A percentile compares a stretch with the other conserved stretches of the same genome.
These are phyloP conservation scores for Waltiozyma sp. DNA, from an alignment of 1,139 yeast species.

Conservation along the genomic window DNA sequence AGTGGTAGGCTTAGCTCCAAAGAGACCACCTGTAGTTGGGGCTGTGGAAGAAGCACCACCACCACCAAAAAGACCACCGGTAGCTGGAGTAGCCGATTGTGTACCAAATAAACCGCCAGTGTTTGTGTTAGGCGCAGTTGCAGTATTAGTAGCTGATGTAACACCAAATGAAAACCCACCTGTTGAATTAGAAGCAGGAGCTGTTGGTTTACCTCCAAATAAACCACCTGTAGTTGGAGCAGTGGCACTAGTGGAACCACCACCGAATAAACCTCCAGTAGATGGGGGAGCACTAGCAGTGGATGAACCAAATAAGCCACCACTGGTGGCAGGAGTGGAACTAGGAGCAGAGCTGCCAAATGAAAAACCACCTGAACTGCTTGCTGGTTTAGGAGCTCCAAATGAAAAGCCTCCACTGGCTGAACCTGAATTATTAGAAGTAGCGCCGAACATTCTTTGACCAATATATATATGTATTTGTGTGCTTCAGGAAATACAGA, in stretches of 20 bases:
- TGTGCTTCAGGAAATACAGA: too few species aligned
- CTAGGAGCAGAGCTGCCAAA: too few species aligned
- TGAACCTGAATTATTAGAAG: background rate
- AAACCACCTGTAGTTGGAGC: conserved; percentile 14
- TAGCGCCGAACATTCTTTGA: conserved; percentile 8
- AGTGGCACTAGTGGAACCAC: background rate
- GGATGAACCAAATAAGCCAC: too few species aligned
- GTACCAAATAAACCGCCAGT: conserved; percentile 1
- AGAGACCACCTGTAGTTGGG: conserved; percentile 2
- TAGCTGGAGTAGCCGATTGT: conserved; percentile 1
- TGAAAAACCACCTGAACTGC: background rate
- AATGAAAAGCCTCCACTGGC: conserved; percentile 2
- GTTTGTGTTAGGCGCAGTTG: too few species aligned
- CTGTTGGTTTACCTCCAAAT: conserved; percentile 19
- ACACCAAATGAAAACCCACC: conserved; percentile 12
- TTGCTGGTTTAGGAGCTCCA: conserved; percentile 2
- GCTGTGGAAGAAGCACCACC: background rate
- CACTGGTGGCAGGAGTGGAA: too few species aligned
- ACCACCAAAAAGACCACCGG: conserved; percentile 18
- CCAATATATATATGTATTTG: too few species aligned
- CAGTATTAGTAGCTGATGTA: too few species aligned
- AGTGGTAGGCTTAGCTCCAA: conserved; percentile 4
- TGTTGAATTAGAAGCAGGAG: conserved; percentile 12
- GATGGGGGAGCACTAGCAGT: too few species aligned
- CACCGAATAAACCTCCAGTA: conserved; percentile 1